These are phyloP conservation scores for Aspergillus piperis DNA, from an alignment of 2,329 filamentous ascomycete species.

Conservation along the genomic window DNA sequence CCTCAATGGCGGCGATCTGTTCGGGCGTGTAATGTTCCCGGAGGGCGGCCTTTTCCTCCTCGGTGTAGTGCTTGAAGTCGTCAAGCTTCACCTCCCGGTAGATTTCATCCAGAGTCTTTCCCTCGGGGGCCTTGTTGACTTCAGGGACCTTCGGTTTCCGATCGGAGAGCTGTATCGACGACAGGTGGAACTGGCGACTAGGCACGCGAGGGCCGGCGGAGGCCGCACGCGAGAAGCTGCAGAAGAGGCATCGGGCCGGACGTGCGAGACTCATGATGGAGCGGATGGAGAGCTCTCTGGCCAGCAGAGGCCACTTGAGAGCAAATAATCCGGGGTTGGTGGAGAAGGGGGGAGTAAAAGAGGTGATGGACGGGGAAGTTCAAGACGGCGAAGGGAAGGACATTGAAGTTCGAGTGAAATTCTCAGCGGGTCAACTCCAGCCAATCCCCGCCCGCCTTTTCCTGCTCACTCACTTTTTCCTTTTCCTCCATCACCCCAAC, in stretches of 20 bases:
- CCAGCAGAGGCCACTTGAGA: conserved; percentile 29
- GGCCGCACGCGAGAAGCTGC: conserved; percentile 47
- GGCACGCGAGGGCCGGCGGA: conserved; percentile 43
- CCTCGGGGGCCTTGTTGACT: neutral
- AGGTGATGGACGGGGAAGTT: conserved; percentile 10
- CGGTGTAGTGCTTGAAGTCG: conserved; percentile 61
- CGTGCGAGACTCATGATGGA: conserved; percentile 52
- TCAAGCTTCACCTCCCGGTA: conserved; percentile 26
- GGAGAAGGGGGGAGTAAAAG: conserved; percentile 5
- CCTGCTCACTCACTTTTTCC: conserved; percentile 13
- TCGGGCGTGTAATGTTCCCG: conserved; percentile 71
- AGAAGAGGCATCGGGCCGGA: conserved; percentile 54
- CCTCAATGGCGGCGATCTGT: conserved; percentile 79
- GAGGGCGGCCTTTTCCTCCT: conserved; percentile 65
- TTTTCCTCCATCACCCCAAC: conserved; percentile 8
- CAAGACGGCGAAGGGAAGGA: conserved; percentile 13
- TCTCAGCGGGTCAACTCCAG: conserved; percentile 25
- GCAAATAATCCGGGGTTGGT: conserved; percentile 9
- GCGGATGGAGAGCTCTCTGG: conserved; percentile 27
- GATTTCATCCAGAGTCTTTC: conserved; percentile 26
- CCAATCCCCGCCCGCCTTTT: conserved; percentile 28
- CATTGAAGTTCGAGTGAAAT: conserved; percentile 24
- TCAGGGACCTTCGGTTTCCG: conserved; percentile 40
- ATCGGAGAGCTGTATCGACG: conserved; percentile 41
- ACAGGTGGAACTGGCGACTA: conserved; percentile 53